Percentiles rank a stretch among this genome's conserved stretches.
These are phyloP conservation scores for Xylariomycetidae sp. DNA, from an alignment of 2,329 filamentous ascomycete species.

Conservation along the genomic window DNA sequence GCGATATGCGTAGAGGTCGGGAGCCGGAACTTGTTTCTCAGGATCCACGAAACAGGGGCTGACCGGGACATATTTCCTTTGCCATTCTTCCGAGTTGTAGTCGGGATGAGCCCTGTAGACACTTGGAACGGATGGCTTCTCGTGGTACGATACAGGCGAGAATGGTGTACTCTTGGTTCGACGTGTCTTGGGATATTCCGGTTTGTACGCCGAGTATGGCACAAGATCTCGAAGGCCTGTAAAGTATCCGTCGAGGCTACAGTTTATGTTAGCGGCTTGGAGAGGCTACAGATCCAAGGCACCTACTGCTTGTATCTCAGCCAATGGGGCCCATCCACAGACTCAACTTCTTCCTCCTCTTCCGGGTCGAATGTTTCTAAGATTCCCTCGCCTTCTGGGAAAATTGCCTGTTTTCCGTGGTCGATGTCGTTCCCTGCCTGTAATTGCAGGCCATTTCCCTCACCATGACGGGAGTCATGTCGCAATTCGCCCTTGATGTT, in stretches of 20 bases:
- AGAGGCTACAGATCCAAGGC: too few species aligned
- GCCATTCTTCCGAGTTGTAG: slow-evolving; percentile 52
- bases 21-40: slow-evolving; percentile 48
- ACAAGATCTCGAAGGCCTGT: slow-evolving; percentile 70
- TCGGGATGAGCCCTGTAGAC: slow-evolving; percentile 65
- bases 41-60: slow-evolving; percentile 59
- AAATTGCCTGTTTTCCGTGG: slow-evolving; percentile 6
- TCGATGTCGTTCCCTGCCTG: slow-evolving; percentile 9
- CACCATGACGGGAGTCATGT: slow-evolving; percentile 3
- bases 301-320: slow-evolving; percentile 38
- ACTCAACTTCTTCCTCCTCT: slow-evolving; percentile 10
- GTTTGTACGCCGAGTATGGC: slow-evolving; percentile 52
- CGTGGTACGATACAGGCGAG: slow-evolving; percentile 19
- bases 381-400: too few species aligned
- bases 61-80: slow-evolving; percentile 44
- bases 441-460: slow-evolving; percentile 12
- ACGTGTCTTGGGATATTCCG: slow-evolving; percentile 74
- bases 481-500: slow-evolving; percentile 13
- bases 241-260: slow-evolving; percentile 74
- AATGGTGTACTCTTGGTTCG: too few species aligned
- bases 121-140: slow-evolving; percentile 37
- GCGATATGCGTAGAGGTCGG: slow-evolving; percentile 60
- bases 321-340: slow-evolving; percentile 28
- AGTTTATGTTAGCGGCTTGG: slow-evolving; percentile 11
- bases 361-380: too few species aligned